phyloP scores from a whole-genome alignment of 805 yeast genomes.

The Torulaspora quercuum region DNA sequence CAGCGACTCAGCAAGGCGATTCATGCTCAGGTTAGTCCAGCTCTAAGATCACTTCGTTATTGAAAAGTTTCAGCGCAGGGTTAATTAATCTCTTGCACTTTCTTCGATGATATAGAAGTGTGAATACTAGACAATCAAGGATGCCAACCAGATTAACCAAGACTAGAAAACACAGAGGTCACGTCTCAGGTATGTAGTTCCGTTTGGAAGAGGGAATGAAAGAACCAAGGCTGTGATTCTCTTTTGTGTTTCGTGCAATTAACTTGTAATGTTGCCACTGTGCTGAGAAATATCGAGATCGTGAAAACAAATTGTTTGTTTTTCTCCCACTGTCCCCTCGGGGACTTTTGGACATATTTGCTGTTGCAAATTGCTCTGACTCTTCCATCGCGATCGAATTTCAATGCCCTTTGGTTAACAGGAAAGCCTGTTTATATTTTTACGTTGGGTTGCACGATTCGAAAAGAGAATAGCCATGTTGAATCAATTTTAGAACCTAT shows the following conservation, averaged over 20 bases:
- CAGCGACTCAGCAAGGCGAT: no score
- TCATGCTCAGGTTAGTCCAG: no score
- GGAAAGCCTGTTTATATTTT: not conserved
- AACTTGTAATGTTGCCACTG: not conserved
- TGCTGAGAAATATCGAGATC: conserved; percentile 3
- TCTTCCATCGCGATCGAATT: conserved; percentile 12
- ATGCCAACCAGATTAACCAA: conserved; percentile 99
- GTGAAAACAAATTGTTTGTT: no score
- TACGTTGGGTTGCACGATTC: conserved; percentile 11
- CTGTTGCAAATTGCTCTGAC: not conserved
- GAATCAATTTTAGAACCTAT: not conserved
- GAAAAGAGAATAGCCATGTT: conserved; percentile 12
- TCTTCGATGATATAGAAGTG: no score
- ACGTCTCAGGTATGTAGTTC: conserved; percentile 91
- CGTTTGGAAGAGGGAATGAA: conserved; percentile 41
- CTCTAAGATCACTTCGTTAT: no score
- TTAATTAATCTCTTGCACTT: no score
- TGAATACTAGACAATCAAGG: conserved; percentile 38
- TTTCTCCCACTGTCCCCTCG: not conserved
- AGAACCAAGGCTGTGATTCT: conserved; percentile 40
- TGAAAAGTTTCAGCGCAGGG: no score
- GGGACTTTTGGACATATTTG: not conserved
- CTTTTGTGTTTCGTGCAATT: conserved; percentile 17
- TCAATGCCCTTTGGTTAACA: not conserved
- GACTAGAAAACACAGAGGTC: conserved; percentile 99